Conservation (phyloP, 169 alveolate species). For the Plasmodium knowlesi region DNA sequence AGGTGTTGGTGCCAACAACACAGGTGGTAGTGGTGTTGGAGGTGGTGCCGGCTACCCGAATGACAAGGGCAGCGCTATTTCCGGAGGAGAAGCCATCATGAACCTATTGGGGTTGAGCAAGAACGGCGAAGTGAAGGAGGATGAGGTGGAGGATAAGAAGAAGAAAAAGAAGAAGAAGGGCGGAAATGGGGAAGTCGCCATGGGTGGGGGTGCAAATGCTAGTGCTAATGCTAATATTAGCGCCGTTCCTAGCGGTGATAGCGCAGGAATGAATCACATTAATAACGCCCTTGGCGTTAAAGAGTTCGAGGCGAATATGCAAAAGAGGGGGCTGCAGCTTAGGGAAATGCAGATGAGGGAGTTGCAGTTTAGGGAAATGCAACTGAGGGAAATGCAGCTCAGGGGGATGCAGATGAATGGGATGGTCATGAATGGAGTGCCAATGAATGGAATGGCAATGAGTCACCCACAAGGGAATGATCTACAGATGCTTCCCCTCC, state of each 20-base stretch:
- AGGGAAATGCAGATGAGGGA: neutral
- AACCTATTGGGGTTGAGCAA: conserved; percentile 37
- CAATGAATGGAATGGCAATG: neutral
- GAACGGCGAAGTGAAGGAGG: conserved; percentile 27
- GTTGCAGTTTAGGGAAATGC: neutral
- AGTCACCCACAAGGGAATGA: neutral
- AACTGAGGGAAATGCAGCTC: neutral
- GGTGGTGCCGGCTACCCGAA: neutral
- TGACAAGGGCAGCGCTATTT: conserved; percentile 9
- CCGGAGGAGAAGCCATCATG: conserved; percentile 73
- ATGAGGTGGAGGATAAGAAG: conserved; percentile 3
- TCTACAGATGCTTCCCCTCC: neutral
- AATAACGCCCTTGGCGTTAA: neutral
- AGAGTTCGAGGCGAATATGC: neutral
- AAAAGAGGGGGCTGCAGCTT: neutral
- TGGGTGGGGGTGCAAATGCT: neutral
- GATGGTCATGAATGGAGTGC: neutral
- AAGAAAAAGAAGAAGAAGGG: conserved; percentile 10
- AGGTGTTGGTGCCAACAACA: neutral
- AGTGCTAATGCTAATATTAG: neutral
- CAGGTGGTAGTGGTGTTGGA: neutral
- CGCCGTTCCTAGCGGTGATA: neutral
- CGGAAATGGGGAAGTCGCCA: neutral
- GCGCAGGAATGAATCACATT: neutral
- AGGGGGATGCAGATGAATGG: neutral